Base-by-base conservation (phyloP, 257 asterid species). In the Oldenlandia corymbosa region DNA sequence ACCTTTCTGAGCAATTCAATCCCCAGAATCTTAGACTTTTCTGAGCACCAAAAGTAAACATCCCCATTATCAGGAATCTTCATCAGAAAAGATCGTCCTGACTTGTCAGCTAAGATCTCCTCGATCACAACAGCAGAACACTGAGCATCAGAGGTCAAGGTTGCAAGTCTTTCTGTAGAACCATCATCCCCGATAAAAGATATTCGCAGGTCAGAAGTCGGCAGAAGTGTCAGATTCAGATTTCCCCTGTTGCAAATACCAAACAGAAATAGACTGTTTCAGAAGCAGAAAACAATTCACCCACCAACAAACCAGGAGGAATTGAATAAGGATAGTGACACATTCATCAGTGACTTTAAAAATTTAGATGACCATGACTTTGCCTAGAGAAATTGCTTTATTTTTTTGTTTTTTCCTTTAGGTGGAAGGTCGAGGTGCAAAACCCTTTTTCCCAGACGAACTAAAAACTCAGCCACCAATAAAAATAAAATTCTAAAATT, bases 151-250 rank as follows among this genome's bases (percentile, higher is more conserved):
- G 76, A 47, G 65, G 82, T 72, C 71, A 81, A 68, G 52, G 94
- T 85, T 53, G 80, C 73, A 58, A 93, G 75, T 68, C 84, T 87
- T 82, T 85, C 95, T 63, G 78, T 72, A 18, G 79, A 78, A 28
- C 97, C 92, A 73, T 90, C 94, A 63, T 93, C 97, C 49, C 99
- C 97, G 69, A 73, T 79, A 63, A 84, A 93, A 58, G 93, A 82
- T 72, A 90, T 71, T 20, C 96, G 89, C 87, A 93, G 52, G 68
- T 80, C 91, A 26, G 97, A 87, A 50, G 90, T 84, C 61, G 99
- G 95, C 80, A 93, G 55, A 65, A 93, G 88, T 14, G 84, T 72
- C 68, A 93, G 92, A 73, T 86, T 85, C 70, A 93, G 73, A 71
- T 83, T 90, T 36, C 99, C 83, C 73, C 83, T 78, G 70, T 47